Conservation (phyloP, 2,329 filamentous ascomycete genomes). For the Colletotrichum orchidophilum region DNA sequence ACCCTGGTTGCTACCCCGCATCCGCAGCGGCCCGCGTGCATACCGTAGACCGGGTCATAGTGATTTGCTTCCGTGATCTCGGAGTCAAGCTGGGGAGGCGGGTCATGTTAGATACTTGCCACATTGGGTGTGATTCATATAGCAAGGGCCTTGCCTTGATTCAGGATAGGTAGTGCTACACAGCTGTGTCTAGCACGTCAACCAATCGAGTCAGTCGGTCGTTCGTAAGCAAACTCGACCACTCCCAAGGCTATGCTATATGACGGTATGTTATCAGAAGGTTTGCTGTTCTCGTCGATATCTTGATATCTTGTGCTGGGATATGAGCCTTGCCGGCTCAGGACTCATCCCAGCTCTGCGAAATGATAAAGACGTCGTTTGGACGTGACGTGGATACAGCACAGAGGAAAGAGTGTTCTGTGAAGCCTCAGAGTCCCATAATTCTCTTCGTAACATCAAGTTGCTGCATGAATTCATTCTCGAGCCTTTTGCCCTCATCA, state of each 20-base stretch:
- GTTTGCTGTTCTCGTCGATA: neutral
- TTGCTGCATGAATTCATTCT: no score
- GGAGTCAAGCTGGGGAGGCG: neutral
- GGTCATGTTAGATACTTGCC: neutral
- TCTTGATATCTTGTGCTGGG: neutral
- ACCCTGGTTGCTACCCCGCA: conserved; percentile 17
- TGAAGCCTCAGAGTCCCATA: no score
- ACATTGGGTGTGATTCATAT: neutral
- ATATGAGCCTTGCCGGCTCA: no score
- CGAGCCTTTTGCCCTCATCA: no score
- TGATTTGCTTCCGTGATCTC: neutral
- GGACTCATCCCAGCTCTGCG: no score
- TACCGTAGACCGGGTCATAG: neutral
- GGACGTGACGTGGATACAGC: no score
- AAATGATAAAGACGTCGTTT: no score
- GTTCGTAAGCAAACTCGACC: neutral
- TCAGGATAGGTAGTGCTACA: neutral
- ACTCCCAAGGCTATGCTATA: neutral
- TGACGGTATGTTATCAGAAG: neutral
- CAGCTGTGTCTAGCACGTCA: neutral
- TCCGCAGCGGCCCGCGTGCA: conserved; percentile 1
- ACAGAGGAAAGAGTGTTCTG: no score
- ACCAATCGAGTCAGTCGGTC: neutral
- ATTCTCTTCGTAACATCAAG: no score
- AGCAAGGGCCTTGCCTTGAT: neutral